Conservation (phyloP, 2,329 filamentous ascomycete species). For the Colletotrichum gloeosporioides region DNA sequence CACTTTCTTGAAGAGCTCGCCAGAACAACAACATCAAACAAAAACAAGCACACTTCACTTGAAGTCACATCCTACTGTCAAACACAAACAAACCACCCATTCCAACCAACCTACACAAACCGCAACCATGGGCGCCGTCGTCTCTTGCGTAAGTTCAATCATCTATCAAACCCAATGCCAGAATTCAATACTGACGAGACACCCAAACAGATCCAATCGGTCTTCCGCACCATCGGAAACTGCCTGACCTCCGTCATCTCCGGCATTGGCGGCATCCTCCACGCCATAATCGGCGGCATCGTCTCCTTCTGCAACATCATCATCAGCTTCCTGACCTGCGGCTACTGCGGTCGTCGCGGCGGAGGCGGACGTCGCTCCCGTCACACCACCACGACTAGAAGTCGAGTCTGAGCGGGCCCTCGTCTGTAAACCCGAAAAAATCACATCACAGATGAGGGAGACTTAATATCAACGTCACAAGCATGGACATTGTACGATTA, state of each 20-base stretch:
- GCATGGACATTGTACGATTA: neutral
- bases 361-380: conserved; percentile 30
- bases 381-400: conserved; percentile 31
- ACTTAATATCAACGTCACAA: neutral
- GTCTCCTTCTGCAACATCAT: conserved; percentile 70
- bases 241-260: conserved; percentile 73
- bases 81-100: neutral
- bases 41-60: neutral
- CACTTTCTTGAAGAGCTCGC: neutral
- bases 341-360: conserved; percentile 41
- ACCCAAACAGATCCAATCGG: conserved; percentile 55
- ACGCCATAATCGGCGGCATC: conserved; percentile 71
- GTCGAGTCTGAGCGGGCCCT: conserved; percentile 33
- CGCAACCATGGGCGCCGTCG: conserved; percentile 77
- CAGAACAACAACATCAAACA: neutral
- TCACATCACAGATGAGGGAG: neutral
- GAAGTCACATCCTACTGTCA: neutral
- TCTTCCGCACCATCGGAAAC: conserved; percentile 69
- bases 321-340: conserved; percentile 68
- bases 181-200: neutral
- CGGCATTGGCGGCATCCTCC: conserved; percentile 68
- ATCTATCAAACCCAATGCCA: neutral
- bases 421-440: neutral
- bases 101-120: neutral
- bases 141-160: conserved; percentile 76